These are phyloP conservation scores for Cercophora newfieldiana DNA, from an alignment of 495 filamentous ascomycete genomes.

Conservation along the genomic window DNA sequence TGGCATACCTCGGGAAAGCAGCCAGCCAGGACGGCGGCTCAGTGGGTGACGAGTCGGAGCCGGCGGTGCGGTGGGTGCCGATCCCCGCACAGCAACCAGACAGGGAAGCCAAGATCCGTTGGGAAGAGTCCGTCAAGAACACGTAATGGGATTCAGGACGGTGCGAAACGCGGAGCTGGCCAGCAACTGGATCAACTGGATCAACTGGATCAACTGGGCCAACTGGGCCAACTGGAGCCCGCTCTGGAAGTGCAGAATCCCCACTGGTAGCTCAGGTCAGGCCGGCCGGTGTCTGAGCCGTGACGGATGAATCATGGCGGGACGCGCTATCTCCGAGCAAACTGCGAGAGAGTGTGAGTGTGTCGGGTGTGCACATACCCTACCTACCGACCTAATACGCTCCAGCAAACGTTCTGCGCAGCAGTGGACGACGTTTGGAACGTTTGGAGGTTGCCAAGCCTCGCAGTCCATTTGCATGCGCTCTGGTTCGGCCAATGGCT, in stretches of 20 bases:
- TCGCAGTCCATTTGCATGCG: background rate
- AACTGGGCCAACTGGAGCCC: background rate
- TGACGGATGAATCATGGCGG: slow-evolving; percentile 13
- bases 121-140: background rate
- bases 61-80: background rate
- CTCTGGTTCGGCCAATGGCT: background rate
- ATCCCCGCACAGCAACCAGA: background rate
- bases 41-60: background rate
- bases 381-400: background rate
- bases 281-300: slow-evolving; percentile 5
- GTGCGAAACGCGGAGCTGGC: background rate
- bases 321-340: slow-evolving; percentile 8
- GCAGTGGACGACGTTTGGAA: background rate
- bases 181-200: background rate
- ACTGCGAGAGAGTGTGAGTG: background rate
- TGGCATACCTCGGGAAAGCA: background rate
- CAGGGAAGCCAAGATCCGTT: background rate
- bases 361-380: too few relatives aligned
- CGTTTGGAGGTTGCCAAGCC: background rate
- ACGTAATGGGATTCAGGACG: background rate
- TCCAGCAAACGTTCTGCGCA: background rate
- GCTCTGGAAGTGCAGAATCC: background rate
- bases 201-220: too few relatives aligned
- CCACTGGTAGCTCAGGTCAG: background rate
- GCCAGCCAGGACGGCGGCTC: background rate